These are phyloP conservation scores for Comarum palustre DNA, from an alignment of 306 rosid genomes.

Conservation along the genomic window DNA sequence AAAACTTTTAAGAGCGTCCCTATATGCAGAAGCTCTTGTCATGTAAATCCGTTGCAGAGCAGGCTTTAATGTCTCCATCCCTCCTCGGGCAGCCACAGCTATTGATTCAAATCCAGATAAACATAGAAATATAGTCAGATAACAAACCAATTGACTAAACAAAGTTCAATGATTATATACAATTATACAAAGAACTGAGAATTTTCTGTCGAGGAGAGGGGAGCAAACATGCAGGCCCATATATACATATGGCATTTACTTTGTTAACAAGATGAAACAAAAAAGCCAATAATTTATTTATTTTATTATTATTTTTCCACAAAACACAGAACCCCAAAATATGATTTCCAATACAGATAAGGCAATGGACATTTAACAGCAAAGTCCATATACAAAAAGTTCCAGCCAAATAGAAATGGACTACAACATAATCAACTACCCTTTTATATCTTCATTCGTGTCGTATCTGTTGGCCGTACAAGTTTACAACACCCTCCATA, in stretches of 20 bases:
- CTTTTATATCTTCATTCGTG: neutral
- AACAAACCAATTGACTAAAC: neutral
- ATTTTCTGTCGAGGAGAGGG: neutral
- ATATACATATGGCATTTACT: neutral
- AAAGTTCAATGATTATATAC: neutral
- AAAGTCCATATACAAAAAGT: neutral
- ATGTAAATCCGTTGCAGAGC: conserved; percentile 79
- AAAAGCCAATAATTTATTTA: neutral
- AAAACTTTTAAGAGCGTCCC: conserved; percentile 72
- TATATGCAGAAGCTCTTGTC: conserved; percentile 85
- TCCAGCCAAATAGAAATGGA: neutral
- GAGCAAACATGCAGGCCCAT: neutral
- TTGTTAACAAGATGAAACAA: neutral
- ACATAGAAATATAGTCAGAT: conserved; percentile 1
- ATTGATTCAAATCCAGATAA: conserved; percentile 27
- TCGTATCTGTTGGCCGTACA: neutral
- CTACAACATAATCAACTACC: neutral
- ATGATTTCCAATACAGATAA: neutral
- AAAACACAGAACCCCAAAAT: neutral
- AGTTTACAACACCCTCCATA: neutral
- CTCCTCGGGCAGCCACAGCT: conserved; percentile 83
- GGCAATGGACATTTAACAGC: neutral
- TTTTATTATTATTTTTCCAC: neutral
- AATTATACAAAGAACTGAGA: neutral
- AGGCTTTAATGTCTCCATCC: conserved; percentile 71